A percentile compares a stretch with the other conserved stretches of the same genome.
phyloP scores from a whole-genome alignment of 805 yeast species.

The Nakazawaea pomicola region DNA sequence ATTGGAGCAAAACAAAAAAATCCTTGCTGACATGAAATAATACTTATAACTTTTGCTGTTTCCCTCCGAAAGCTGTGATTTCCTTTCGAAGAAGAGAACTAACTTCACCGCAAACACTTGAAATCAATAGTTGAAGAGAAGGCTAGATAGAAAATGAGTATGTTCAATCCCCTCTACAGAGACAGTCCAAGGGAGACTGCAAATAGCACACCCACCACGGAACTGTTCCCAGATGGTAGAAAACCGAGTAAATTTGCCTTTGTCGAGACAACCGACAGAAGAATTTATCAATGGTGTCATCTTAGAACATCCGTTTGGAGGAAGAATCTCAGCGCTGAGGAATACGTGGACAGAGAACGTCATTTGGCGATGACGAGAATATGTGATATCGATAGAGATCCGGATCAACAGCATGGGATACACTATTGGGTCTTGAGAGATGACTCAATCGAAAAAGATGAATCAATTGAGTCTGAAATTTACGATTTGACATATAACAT shows the following conservation, averaged over 20 bases:
- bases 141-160: too few species aligned
- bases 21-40: too few species aligned
- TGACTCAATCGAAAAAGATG: neutral
- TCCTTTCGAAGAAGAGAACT: too few species aligned
- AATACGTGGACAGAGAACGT: conserved; percentile 22
- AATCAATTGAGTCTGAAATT: conserved; percentile 7
- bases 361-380: conserved; percentile 15
- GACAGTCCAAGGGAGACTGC: too few species aligned
- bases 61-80: too few species aligned
- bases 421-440: conserved; percentile 24
- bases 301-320: conserved; percentile 23
- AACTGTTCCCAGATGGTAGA: too few species aligned
- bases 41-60: neutral
- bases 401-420: conserved; percentile 18
- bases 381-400: conserved; percentile 19
- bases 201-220: too few species aligned
- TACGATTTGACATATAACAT: conserved; percentile 16
- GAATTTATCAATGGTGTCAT: conserved; percentile 19
- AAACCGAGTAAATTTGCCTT: conserved; percentile 7
- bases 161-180: too few species aligned
- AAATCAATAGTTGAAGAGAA: too few species aligned
- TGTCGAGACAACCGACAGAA: conserved; percentile 17
- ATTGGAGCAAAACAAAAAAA: neutral
- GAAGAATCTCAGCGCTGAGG: conserved; percentile 15
- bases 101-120: too few species aligned